Evolutionary conservation across 163 green algal genomes (phyloP).

Genomic region (Botryococcus braunii): DNA sequence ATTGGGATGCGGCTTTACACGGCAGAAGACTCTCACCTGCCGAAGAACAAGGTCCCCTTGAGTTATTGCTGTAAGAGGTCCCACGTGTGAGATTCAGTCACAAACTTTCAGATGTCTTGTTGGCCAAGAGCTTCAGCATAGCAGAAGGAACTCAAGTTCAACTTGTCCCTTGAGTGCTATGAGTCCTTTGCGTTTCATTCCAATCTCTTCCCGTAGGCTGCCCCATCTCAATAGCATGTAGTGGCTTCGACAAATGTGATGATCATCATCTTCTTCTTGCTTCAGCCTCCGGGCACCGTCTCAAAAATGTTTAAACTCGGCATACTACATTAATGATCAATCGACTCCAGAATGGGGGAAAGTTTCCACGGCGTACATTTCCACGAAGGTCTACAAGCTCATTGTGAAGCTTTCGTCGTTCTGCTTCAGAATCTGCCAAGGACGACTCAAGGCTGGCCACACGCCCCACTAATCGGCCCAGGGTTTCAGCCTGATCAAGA

Average conservation of each 20-base stretch:
- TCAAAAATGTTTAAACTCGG: too few species aligned
- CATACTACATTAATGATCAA: too few species aligned
- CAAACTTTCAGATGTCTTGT: neutral
- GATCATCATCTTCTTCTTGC: too few species aligned
- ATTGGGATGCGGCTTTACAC: slow-evolving; percentile 49
- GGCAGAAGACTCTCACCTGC: slow-evolving; percentile 87
- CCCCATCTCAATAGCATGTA: too few species aligned
- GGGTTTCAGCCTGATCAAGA: slow-evolving; percentile 56
- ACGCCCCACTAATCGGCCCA: slow-evolving; percentile 55
- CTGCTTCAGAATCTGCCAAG: slow-evolving; percentile 44
- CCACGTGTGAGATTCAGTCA: neutral
- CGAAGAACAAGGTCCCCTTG: too few species aligned
- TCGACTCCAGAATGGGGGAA: too few species aligned
- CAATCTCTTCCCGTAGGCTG: neutral
- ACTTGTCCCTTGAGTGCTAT: neutral
- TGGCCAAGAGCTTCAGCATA: neutral
- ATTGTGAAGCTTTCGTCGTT: slow-evolving; percentile 73
- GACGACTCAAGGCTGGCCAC: slow-evolving; percentile 65
- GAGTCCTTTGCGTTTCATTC: neutral
- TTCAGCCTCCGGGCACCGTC: too few species aligned
- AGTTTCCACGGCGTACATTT: slow-evolving; percentile 48
- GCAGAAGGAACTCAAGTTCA: neutral
- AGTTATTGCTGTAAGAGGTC: too few species aligned
- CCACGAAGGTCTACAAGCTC: slow-evolving; percentile 78
- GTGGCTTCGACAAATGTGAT: too few species aligned